Percentiles rank a stretch among this genome's conserved stretches.
Conservation (phyloP, 768 basidiomycete genomes). For the Asterophora lycoperdoides region DNA sequence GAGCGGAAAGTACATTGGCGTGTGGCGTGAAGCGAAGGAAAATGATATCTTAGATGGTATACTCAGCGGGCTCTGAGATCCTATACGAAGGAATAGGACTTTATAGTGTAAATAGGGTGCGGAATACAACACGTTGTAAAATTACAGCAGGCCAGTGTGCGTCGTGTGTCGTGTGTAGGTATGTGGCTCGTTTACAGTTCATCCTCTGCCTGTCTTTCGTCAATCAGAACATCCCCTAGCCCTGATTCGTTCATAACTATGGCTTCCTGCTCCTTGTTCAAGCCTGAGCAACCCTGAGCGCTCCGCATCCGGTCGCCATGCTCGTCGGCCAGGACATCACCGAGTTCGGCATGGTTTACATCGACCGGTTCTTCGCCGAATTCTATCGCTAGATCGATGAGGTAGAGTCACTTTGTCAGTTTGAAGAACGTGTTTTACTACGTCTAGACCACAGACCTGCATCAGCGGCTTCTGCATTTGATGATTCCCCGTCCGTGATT, state of each 20-base stretch:
- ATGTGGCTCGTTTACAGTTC: background rate
- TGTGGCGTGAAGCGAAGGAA: slow-evolving; percentile 54
- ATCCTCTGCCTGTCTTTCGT: background rate
- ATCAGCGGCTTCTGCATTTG: slow-evolving; percentile 17
- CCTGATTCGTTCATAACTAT: background rate
- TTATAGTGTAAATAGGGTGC: background rate
- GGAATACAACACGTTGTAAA: slow-evolving; percentile 5
- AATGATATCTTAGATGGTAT: slow-evolving; percentile 34
- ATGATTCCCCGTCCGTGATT: slow-evolving; percentile 40
- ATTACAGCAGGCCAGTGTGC: slow-evolving; percentile 1
- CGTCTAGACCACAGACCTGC: slow-evolving; percentile 18
- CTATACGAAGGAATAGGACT: slow-evolving; percentile 3
- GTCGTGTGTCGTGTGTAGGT: background rate
- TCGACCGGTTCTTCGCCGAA: background rate
- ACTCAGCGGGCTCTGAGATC: slow-evolving; percentile 25
- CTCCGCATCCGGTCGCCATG: no score
- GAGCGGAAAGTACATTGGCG: slow-evolving; percentile 70
- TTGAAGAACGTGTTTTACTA: background rate
- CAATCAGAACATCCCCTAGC: background rate
- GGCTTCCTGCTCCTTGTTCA: no score
- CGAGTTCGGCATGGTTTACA: no score
- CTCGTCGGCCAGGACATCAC: no score
- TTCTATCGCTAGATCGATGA: background rate
- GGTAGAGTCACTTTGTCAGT: background rate
- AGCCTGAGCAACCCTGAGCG: no score